phyloP scores from a whole-genome alignment of 1,139 yeast species.

The Taphrina communis region DNA sequence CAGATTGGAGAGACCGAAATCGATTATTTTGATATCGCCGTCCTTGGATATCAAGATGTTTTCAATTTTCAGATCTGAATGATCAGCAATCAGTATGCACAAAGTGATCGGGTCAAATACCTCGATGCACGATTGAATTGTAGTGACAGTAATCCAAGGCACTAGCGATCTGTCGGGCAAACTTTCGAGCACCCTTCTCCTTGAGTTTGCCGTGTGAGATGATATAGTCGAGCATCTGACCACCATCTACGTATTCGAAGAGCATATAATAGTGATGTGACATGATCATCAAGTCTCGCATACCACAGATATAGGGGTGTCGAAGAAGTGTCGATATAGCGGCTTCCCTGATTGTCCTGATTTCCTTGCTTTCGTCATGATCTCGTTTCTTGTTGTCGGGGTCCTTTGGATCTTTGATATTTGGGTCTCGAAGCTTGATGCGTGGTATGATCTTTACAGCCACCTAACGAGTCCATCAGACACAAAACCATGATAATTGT shows the following conservation, averaged over 20 bases:
- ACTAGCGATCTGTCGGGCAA: conserved; percentile 94
- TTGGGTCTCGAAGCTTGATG: conserved; percentile 27
- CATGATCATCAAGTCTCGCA: conserved; percentile 95
- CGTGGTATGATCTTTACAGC: conserved; percentile 56
- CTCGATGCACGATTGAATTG: conserved; percentile 90
- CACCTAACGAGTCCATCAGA: conserved; percentile 50
- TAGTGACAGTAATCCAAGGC: conserved; percentile 93
- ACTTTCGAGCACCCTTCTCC: conserved; percentile 91
- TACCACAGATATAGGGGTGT: conserved; percentile 90
- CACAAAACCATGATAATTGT: neutral
- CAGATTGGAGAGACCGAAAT: conserved; percentile 91
- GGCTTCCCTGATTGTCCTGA: conserved; percentile 91
- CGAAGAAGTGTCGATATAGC: conserved; percentile 86
- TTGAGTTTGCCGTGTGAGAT: conserved; percentile 94
- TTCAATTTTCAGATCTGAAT: conserved; percentile 83
- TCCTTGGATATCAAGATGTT: conserved; percentile 91
- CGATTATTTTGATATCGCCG: conserved; percentile 94
- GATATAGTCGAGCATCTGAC: conserved; percentile 96
- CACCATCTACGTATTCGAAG: conserved; percentile 96
- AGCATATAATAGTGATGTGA: conserved; percentile 96
- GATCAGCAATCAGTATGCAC: neutral
- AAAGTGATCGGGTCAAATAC: conserved; percentile 1
- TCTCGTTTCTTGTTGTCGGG: conserved; percentile 63
- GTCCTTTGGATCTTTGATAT: conserved; percentile 53
- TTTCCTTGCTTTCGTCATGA: conserved; percentile 86